Base-by-base conservation (phyloP, 2,329 filamentous ascomycete genomes). In the Truncatella angustata region DNA sequence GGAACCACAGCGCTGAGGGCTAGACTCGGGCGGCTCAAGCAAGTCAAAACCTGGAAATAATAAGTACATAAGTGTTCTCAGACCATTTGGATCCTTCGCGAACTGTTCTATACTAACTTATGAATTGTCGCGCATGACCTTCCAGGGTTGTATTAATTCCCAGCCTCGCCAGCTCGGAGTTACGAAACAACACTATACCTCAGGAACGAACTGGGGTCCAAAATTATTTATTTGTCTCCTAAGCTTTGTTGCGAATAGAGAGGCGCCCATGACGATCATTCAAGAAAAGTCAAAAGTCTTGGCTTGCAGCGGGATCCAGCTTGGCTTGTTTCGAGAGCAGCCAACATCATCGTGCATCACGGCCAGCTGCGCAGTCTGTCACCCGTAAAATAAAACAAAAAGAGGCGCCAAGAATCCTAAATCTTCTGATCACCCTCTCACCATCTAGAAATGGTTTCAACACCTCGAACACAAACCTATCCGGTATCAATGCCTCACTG, bases 221-320 rank as follows among this genome's bases (percentile, higher is more conserved):
- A 14, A 32, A 32, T 7, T 32, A 39, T n/a, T 10, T 16, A 39
- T 43, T 21, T n/a, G 18, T n/a, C 18, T 28, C 20, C 21, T 24
- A 23, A 24, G 18, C 40, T 23, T n/a, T 24, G 40, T 43, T 23
- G 40, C 40, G 28, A 23, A 16, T 30, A 12, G 20, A 10, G 40
- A 14, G 11, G 21, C 39, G 12, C 24, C 40, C 40, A 32, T 32
- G 7, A 9, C 14, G 7, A 32, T 32, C 28, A 32, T 14, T 32
- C 28, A n/a, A n/a, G n/a, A n/a, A n/a, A n/a, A n/a, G n/a, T n/a
- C 37, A 40, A 18, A 35, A 43, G 40, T 28, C 40, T 43, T 43
- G 40, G 40, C 40, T n/a, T 43, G 40, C 40, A 43, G 40, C 40
- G 40, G 40, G 28, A 43, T 30, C 40, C 40, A 24, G 5, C 40